Evolutionary conservation across 2,329 filamentous ascomycete genomes (phyloP).

Genomic region (Hypoxylon sp.): DNA sequence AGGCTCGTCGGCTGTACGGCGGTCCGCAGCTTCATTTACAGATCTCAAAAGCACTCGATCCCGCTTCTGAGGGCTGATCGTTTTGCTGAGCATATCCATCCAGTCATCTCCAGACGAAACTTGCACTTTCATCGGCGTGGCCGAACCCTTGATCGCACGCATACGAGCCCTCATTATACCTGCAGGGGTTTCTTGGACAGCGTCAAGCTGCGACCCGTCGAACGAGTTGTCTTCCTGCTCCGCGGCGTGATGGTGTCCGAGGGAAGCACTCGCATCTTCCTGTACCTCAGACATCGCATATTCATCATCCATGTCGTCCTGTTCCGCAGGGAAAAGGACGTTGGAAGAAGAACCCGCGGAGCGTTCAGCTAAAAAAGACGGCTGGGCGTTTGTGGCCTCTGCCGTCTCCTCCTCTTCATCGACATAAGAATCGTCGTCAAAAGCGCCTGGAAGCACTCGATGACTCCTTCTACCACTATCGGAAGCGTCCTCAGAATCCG

Average conservation of each 20-base stretch:
- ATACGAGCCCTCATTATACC: conserved; percentile 70
- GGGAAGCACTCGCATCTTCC: conserved; percentile 81
- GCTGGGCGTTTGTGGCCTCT: conserved; percentile 53
- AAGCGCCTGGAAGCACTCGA: conserved; percentile 76
- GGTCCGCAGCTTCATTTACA: conserved; percentile 66
- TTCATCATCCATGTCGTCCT: conserved; percentile 76
- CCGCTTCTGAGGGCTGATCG: conserved; percentile 92
- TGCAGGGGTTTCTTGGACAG: conserved; percentile 62
- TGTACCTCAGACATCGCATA: conserved; percentile 77
- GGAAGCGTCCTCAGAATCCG: conserved; percentile 38
- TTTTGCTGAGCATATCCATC: conserved; percentile 92
- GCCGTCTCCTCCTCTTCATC: conserved; percentile 60
- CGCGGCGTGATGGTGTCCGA: conserved; percentile 76
- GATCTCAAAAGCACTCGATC: conserved; percentile 77
- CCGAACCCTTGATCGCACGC: conserved; percentile 68
- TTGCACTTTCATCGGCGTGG: conserved; percentile 65
- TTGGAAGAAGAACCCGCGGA: conserved; percentile 81
- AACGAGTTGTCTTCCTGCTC: conserved; percentile 71
- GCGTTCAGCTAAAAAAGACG: conserved; percentile 94
- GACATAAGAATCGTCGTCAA: conserved; percentile 64
- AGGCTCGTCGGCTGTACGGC: conserved; percentile 52
- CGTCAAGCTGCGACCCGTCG: conserved; percentile 56
- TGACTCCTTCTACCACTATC: conserved; percentile 61
- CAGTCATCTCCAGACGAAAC: conserved; percentile 81
- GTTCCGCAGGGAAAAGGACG: conserved; percentile 66